phyloP scores from a whole-genome alignment of 257 asterid genomes.

The Solanum virginianum region DNA sequence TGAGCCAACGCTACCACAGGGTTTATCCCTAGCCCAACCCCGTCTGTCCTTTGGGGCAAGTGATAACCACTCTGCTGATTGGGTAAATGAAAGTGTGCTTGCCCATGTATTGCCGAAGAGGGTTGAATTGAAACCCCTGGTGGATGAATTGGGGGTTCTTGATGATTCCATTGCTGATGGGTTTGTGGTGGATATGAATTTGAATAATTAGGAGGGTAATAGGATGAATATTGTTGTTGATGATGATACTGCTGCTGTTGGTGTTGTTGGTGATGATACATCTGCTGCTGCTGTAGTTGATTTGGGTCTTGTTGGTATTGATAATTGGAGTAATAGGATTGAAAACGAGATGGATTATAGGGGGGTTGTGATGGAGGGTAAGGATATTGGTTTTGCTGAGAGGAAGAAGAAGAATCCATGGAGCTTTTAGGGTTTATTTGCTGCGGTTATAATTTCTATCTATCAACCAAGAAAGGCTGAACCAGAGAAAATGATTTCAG shows the following conservation, averaged over 20 bases:
- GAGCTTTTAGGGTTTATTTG: not conserved
- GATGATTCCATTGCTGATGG: not conserved
- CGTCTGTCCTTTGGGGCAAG: not conserved
- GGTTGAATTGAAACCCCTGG: not conserved
- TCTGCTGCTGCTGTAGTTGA: not conserved
- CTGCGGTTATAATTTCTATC: not conserved
- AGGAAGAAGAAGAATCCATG: not conserved
- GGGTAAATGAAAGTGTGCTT: not conserved
- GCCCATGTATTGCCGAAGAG: not conserved
- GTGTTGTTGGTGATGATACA: not conserved
- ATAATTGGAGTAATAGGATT: not conserved
- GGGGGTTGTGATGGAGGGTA: not conserved
- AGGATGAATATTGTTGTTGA: not conserved
- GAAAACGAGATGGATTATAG: not conserved
- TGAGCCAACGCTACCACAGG: not conserved
- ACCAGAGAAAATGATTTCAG: not conserved
- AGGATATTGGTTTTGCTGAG: not conserved
- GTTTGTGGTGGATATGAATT: not conserved
- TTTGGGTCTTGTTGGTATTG: not conserved
- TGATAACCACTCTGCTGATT: conserved; percentile 1
- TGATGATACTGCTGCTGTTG: not conserved
- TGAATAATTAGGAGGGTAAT: not conserved
- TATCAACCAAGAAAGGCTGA: not conserved
- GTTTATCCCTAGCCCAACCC: not conserved
- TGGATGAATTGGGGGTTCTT: not conserved